Evolutionary conservation across 257 asterid species (phyloP).

Genomic region (Petunia secreta): DNA sequence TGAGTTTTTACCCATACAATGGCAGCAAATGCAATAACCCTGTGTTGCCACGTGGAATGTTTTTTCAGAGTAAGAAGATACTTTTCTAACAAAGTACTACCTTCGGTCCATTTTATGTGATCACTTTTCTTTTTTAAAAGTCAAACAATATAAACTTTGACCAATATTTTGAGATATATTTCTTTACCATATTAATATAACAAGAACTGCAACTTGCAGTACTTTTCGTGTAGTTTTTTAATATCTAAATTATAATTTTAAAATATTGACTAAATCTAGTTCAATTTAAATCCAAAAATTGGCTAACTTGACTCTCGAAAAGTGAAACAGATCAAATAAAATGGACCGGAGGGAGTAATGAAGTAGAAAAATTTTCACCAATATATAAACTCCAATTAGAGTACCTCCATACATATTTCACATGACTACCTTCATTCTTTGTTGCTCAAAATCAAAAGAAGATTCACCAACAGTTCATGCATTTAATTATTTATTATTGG

Average conservation of each 20-base stretch:
- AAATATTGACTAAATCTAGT: not conserved
- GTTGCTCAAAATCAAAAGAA: not conserved
- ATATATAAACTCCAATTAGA: not conserved
- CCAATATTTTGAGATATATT: too few species aligned
- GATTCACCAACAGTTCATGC: conserved; percentile 1
- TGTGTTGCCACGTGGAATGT: not conserved
- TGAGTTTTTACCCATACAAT: not conserved
- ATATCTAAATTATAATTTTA: not conserved
- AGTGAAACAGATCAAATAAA: too few species aligned
- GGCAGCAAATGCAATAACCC: not conserved
- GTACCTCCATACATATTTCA: conserved; percentile 27
- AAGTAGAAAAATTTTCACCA: not conserved
- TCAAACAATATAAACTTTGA: too few species aligned
- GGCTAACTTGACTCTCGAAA: too few species aligned
- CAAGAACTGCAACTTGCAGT: too few species aligned
- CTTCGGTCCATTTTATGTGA: not conserved
- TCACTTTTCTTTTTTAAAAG: too few species aligned
- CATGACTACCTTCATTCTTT: conserved; percentile 28
- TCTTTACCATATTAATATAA: too few species aligned
- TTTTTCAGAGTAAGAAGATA: not conserved
- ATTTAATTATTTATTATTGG: not conserved
- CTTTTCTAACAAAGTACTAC: not conserved
- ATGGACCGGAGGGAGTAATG: not conserved
- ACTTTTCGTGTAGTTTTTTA: not conserved
- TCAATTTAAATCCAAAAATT: too few species aligned